These are phyloP conservation scores for Chytridiales sp. DNA, from an alignment of 371 early-diverging fungal species.

Conservation along the genomic window DNA sequence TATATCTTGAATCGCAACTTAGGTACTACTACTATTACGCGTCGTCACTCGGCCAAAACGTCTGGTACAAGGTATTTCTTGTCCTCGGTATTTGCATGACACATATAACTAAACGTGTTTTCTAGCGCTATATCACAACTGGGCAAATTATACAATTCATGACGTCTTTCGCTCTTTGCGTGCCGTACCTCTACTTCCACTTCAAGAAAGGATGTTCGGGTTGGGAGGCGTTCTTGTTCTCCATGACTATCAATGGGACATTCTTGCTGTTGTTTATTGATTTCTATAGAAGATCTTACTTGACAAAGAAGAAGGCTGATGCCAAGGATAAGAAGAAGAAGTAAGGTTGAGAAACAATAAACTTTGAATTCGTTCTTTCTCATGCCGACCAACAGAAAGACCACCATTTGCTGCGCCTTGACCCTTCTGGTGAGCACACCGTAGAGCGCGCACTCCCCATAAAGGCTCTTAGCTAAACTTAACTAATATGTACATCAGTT, in stretches of 20 bases:
- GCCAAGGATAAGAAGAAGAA: too few species aligned
- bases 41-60: constrained; percentile 26
- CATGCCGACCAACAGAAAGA: too few species aligned
- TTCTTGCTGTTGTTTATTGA: constrained; percentile 37
- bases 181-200: constrained; percentile 32
- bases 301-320: too few species aligned
- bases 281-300: constrained; percentile 32
- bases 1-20: background rate
- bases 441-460: too few species aligned
- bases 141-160: constrained; percentile 40
- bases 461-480: too few species aligned
- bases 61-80: constrained; percentile 44
- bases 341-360: too few species aligned
- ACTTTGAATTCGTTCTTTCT: too few species aligned
- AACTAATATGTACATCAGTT: too few species aligned
- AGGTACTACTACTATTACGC: constrained; percentile 36
- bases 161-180: constrained; percentile 25
- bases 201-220: constrained; percentile 18
- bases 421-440: too few species aligned
- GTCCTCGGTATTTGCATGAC: too few species aligned
- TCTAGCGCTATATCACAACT: constrained; percentile 24
- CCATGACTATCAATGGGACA: constrained; percentile 25
- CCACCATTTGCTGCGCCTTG: too few species aligned
- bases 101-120: too few species aligned
- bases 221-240: constrained; percentile 25